phyloP scores from a whole-genome alignment of 2,329 filamentous ascomycete species.

The Fusarium hainanense region DNA sequence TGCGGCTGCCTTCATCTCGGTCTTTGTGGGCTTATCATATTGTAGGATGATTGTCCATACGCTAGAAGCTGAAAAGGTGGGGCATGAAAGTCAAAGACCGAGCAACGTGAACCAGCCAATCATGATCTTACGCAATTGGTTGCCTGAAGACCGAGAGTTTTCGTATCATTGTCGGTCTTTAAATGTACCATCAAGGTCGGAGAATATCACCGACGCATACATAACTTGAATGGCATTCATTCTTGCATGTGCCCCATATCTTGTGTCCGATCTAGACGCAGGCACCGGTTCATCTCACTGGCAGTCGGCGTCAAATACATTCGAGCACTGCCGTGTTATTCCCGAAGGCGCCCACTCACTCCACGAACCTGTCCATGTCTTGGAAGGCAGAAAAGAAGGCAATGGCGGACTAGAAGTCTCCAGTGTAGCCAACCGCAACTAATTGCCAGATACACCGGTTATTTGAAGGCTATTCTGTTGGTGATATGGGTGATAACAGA shows the following conservation, averaged over 20 bases:
- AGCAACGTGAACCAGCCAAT: neutral
- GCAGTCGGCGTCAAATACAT: neutral
- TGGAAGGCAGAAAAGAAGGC: too few relatives aligned
- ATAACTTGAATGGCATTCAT: too few relatives aligned
- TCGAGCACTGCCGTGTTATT: rapidly evolving
- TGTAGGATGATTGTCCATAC: too few relatives aligned
- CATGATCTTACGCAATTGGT: neutral
- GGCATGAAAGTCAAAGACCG: neutral
- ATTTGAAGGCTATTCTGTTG: neutral
- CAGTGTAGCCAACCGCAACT: too few relatives aligned
- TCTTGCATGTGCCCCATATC: too few relatives aligned
- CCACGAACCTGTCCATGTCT: too few relatives aligned
- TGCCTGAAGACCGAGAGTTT: neutral
- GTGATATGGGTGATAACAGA: neutral
- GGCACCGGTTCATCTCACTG: neutral
- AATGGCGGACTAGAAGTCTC: rapidly evolving
- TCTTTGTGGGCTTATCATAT: neutral
- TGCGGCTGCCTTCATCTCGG: too few relatives aligned
- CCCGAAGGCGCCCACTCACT: neutral
- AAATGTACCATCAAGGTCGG: too few relatives aligned
- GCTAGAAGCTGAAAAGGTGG: neutral
- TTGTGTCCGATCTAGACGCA: neutral
- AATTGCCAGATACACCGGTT: too few relatives aligned
- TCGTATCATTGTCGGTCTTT: neutral
- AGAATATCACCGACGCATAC: rapidly evolving